Evolutionary conservation across 805 yeast species (phyloP).

Genomic region (Cyberlindnera galapagoensis): DNA sequence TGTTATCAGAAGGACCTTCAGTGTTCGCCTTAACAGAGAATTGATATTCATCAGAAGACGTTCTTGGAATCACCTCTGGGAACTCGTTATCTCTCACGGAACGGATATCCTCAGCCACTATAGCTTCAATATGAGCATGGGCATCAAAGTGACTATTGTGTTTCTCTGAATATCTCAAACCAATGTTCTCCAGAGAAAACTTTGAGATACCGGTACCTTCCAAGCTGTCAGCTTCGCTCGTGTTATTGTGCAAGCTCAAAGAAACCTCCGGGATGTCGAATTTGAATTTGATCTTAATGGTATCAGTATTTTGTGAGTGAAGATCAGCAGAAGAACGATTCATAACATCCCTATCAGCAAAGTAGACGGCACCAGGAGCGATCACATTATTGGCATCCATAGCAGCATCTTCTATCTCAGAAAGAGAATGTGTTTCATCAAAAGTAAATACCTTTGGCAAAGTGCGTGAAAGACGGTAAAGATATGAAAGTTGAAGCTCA

Average conservation of each 20-base stretch:
- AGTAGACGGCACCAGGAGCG: slow-evolving; percentile 27
- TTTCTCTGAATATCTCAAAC: slow-evolving; percentile 42
- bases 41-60: slow-evolving; percentile 58
- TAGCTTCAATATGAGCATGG: slow-evolving; percentile 60
- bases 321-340: too few species aligned
- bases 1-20: slow-evolving; percentile 32
- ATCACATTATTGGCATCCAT: slow-evolving; percentile 51
- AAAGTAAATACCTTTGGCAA: slow-evolving; percentile 47
- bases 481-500: slow-evolving; percentile 60
- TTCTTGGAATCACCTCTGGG: slow-evolving; percentile 73
- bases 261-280: slow-evolving; percentile 62
- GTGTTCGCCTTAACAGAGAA: slow-evolving; percentile 51
- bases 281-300: slow-evolving; percentile 35
- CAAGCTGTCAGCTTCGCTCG: slow-evolving; percentile 31
- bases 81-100: slow-evolving; percentile 57
- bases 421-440: slow-evolving; percentile 36
- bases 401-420: slow-evolving; percentile 59
- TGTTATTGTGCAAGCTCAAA: slow-evolving; percentile 51
- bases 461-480: slow-evolving; percentile 48
- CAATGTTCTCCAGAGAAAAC: slow-evolving; percentile 55
- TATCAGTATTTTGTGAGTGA: too few species aligned
- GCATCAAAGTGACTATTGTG: slow-evolving; percentile 52
- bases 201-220: slow-evolving; percentile 42
- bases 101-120: slow-evolving; percentile 74
- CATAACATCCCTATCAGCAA: slow-evolving; percentile 8